Evolutionary conservation across 768 basidiomycete genomes (phyloP).

Genomic region (Auricularia sp.): DNA sequence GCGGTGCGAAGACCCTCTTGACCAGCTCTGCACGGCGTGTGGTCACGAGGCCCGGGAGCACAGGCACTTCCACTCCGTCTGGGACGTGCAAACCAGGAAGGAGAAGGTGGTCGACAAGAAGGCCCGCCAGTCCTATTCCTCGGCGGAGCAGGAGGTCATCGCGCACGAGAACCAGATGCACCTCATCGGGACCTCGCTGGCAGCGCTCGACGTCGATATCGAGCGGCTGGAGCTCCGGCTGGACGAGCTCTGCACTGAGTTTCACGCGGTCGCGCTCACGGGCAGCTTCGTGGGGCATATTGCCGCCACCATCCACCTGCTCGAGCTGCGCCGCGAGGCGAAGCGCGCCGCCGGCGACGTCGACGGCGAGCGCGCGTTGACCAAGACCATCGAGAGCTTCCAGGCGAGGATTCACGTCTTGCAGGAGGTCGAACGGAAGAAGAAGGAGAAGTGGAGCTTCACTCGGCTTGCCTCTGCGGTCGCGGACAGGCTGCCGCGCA

Average conservation of each 20-base stretch:
- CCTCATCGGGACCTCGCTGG: background rate
- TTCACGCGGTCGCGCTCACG: background rate
- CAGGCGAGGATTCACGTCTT: background rate
- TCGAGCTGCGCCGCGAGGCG: background rate
- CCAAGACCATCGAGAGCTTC: background rate
- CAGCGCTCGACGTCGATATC: background rate
- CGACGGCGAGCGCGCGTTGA: background rate
- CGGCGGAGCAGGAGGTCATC: background rate
- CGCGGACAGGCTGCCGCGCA: background rate
- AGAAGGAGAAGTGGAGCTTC: background rate
- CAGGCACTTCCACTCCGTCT: constrained; percentile 11
- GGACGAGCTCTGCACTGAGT: background rate
- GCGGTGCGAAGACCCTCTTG: background rate
- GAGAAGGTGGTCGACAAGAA: constrained; percentile 9
- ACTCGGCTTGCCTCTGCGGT: background rate
- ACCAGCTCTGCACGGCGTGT: constrained; percentile 7
- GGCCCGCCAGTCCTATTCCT: constrained; percentile 11
- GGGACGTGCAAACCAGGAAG: constrained; percentile 8
- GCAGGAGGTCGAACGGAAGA: background rate
- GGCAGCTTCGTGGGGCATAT: background rate
- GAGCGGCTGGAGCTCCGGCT: background rate
- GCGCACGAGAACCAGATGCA: background rate
- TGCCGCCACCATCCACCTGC: background rate
- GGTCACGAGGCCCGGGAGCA: constrained; percentile 12
- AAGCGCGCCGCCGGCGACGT: background rate